Evolutionary conservation across 257 asterid species (phyloP), one percentile per base, ranked within the genome.

Genomic region (Petunia secreta): DNA sequence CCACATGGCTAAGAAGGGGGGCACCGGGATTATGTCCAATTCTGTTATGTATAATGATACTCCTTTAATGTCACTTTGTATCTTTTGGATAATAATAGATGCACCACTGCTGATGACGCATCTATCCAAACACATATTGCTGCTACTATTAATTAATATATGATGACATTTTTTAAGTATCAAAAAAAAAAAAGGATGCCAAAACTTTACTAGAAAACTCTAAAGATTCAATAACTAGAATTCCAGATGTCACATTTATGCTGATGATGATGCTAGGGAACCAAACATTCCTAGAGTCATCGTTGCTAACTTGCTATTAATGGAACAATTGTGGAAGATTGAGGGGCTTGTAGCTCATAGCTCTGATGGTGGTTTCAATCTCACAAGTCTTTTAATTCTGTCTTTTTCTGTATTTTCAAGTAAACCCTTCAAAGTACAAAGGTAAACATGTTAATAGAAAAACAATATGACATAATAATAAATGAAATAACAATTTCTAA

Each of bases 371-470:
- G 91, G 84, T 58, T 86, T 88, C 77, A 86, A 46, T 60, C 90
- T 80, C 38, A 85, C 46, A 11, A 86, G 87, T 83, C 88, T 83
- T 75, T 83, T 86, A 48, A 88, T 88, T 77, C 90, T 86, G 8
- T 88, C 91, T 80, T 80, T 88, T 34, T 88, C 90, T 2, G 87
- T 86, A 85, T 88, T 88, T 84, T 88, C 91, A 71, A 88, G 79
- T 69, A 88, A 73, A 8, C 91, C 91, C 91, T 88, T 62, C 66
- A 82, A 62, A 75, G 25, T 37, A 66, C 40, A 77, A 25, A 7
- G 2, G 9, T 9, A 64, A 80, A 39, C 5, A 75, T 65, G 1
- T 44, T 37, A 74, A 48, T 10, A 1, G 2, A 25, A 25, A 64
- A 37, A 67, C 0, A 52, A 6, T 9, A 15, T 8, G 7, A 1